These are phyloP conservation scores for Chytridium lagenaria DNA, from an alignment of 371 early-diverging fungal genomes.

Conservation along the genomic window DNA sequence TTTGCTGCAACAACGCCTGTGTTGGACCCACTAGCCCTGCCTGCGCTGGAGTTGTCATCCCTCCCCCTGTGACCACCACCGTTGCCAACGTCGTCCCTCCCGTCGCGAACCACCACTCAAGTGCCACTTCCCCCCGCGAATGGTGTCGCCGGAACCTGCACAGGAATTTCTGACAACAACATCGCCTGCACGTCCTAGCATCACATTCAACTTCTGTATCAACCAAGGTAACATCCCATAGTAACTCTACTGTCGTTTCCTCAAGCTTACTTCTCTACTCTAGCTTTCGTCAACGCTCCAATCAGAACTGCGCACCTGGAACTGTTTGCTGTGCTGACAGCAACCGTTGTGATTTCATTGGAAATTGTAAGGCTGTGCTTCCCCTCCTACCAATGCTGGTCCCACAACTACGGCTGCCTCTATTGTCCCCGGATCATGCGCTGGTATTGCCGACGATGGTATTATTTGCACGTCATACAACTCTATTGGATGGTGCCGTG, in stretches of 20 bases:
- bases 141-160: neutral
- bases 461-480: slow-evolving; percentile 28
- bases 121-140: neutral
- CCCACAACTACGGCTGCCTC: neutral
- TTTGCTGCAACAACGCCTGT: slow-evolving; percentile 3
- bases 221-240: slow-evolving; percentile 20
- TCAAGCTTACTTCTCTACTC: no score
- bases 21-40: neutral
- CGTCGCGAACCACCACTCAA: no score
- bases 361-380: slow-evolving; percentile 5
- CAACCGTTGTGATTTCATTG: slow-evolving; percentile 27
- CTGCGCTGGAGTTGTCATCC: slow-evolving; percentile 19
- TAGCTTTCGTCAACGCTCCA: slow-evolving; percentile 10
- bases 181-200: slow-evolving; percentile 19
- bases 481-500: slow-evolving; percentile 20
- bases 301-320: slow-evolving; percentile 24
- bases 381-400: slow-evolving; percentile 1
- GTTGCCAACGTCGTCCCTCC: no score
- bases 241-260: no score
- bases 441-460: slow-evolving; percentile 27
- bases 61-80: no score
- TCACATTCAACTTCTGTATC: slow-evolving; percentile 29
- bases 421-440: slow-evolving; percentile 7
- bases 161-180: slow-evolving; percentile 4
- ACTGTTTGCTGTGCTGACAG: slow-evolving; percentile 25